Base-by-base conservation (phyloP, 1,284 basidiomycete species). In the Cryptococcus sp. region DNA sequence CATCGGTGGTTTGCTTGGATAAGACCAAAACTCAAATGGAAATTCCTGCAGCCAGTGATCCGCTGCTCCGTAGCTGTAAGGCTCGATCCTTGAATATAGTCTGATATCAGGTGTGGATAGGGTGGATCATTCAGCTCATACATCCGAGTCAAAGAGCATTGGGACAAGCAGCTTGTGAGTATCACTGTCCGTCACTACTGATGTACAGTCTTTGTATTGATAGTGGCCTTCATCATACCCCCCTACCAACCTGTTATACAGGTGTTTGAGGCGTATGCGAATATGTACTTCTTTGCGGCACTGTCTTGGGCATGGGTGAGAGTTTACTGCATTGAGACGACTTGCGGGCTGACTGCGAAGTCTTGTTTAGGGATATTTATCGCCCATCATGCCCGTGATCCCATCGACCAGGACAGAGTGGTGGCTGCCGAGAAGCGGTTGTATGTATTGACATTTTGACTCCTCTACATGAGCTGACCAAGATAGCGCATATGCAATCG, bases 231-330 rank as follows among this genome's bases (percentile, higher is more conserved):
- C 52, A 72, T 76, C 54, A 48, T 69, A 11, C 74, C 74, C 1
- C 69, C 72, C 0, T 53, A 37, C 40, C 67, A 62, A 42, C 66
- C 66, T 19, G 61, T 73, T 24, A 56, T 74, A 13, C 72, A 76
- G 50, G 62, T 56, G 16, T 44, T 73, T 24, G 74, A 76, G 48
- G 52, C 66, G 7, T 60, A 67, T 24, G 46, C 63, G 40, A 72
- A 71, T 52, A 56, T 74, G 5, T 69, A 68, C 55, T 67, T 71
- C 54, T 76, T 71, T 52, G 59, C 64, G 14, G 61, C 52, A 1
- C 22, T 72, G 0, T 53, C 67, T 0, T 76, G 73, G 72, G 70
- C 63, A 4, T 76, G 74, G 74, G 67, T 66, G 40, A 49, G 61
- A 50, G 3, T 14, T 4, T 16, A 21, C 45, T 16, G 5, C 14